Conservation (phyloP, 345 rosid genomes). For the Combretum micranthum region DNA sequence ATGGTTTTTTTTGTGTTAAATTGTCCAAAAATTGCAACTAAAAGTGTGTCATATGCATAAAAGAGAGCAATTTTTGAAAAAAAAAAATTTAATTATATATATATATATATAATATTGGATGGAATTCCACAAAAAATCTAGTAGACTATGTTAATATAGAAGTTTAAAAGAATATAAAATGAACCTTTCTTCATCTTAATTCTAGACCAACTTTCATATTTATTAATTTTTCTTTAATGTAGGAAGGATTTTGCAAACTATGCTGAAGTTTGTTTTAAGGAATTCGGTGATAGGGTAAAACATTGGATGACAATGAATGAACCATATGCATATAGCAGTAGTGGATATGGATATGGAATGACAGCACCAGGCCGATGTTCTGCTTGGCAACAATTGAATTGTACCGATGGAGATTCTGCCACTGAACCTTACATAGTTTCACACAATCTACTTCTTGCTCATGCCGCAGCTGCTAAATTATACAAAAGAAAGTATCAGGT, state of each 20-base stretch:
- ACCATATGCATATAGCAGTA: constrained; percentile 6
- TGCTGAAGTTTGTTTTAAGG: constrained; percentile 20
- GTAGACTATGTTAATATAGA: too few relatives aligned
- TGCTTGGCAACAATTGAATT: constrained; percentile 7
- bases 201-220: too few relatives aligned
- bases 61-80: too few relatives aligned
- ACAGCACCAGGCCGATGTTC: constrained; percentile 24
- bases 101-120: too few relatives aligned
- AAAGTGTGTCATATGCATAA: too few relatives aligned
- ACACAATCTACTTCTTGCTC: constrained; percentile 29
- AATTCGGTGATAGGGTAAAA: constrained; percentile 29
- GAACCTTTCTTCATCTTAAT: too few relatives aligned
- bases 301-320: constrained; percentile 36
- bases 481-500: constrained; percentile 29
- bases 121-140: too few relatives aligned
- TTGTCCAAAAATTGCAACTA: too few relatives aligned
- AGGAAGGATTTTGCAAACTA: constrained; percentile 22
- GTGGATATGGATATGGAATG: constrained; percentile 9
- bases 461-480: constrained; percentile 18
- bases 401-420: constrained; percentile 21
- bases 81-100: too few relatives aligned
- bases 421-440: constrained; percentile 24
- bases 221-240: too few relatives aligned
- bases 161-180: too few relatives aligned
- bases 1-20: too few relatives aligned